phyloP scores from a whole-genome alignment of 805 yeast species.

The Wickerhamomyces ciferrii region DNA sequence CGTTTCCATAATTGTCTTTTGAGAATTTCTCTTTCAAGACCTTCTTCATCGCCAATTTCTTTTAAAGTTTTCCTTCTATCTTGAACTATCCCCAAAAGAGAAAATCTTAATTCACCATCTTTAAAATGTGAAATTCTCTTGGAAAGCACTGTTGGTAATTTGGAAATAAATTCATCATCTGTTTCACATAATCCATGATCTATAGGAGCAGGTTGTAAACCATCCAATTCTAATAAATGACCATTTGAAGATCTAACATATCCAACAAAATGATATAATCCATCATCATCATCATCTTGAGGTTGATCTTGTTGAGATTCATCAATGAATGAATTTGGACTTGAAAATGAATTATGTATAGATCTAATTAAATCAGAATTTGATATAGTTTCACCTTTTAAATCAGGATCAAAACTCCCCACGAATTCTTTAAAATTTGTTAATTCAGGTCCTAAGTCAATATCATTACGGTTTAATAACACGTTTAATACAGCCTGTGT shows the following conservation, averaged over 20 bases:
- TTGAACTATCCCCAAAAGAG: conserved; percentile 46
- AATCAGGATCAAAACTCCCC: conserved; percentile 45
- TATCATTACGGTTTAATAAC: conserved; percentile 37
- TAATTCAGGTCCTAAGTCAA: conserved; percentile 46
- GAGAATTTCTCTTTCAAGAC: conserved; percentile 31
- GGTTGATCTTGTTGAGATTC: conserved; percentile 23
- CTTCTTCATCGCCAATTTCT: conserved; percentile 34
- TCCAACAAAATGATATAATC: conserved; percentile 57
- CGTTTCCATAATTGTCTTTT: conserved; percentile 48
- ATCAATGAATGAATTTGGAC: conserved; percentile 47
- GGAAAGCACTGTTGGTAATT: conserved; percentile 39
- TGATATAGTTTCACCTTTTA: conserved; percentile 57
- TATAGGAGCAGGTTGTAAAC: conserved; percentile 51
- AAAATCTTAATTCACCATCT: conserved; percentile 47
- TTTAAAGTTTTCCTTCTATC: conserved; percentile 37
- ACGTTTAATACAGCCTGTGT: conserved; percentile 64
- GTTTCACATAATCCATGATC: conserved; percentile 39
- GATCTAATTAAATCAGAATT: conserved; percentile 51
- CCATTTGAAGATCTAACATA: conserved; percentile 39
- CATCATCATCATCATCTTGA: conserved; percentile 36
- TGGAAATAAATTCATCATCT: conserved; percentile 35
- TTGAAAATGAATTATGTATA: conserved; percentile 57
- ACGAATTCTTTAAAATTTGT: conserved; percentile 44
- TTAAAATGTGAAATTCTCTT: conserved; percentile 42
- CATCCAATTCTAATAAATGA: conserved; percentile 55